phyloP scores from a whole-genome alignment of 768 basidiomycete genomes.

The Leucosporidium scottii region DNA sequence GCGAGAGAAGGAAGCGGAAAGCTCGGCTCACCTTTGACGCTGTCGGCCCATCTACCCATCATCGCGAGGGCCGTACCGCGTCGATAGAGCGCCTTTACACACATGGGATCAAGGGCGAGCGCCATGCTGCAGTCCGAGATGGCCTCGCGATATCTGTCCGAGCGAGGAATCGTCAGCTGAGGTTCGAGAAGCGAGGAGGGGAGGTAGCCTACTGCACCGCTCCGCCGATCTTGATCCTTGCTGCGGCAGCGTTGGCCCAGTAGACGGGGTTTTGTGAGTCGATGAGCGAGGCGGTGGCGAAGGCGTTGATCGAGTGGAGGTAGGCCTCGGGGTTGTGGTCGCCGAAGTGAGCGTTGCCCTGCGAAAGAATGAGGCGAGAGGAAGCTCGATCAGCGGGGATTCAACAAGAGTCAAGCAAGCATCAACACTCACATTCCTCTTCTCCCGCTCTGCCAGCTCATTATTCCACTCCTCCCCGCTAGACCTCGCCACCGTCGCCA shows the following conservation, averaged over 20 bases:
- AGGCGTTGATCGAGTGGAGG: constrained; percentile 25
- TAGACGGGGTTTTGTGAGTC: constrained; percentile 11
- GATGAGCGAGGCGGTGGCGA: constrained; percentile 26
- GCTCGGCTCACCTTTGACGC: constrained; percentile 12
- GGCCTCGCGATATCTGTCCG: constrained; percentile 25
- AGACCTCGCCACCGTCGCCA: not conserved
- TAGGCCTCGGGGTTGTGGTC: constrained; percentile 9
- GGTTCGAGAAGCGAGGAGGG: not conserved
- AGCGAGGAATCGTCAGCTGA: not conserved
- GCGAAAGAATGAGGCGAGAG: fast-evolving
- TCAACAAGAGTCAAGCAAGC: not conserved
- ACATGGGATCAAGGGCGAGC: constrained; percentile 7
- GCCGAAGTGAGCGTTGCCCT: constrained; percentile 28
- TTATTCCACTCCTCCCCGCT: not conserved
- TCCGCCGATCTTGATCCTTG: constrained; percentile 26
- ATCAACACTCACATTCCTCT: constrained; percentile 17
- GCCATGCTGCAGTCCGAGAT: constrained; percentile 27
- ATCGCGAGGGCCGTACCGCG: constrained; percentile 20
- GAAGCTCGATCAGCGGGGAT: not conserved
- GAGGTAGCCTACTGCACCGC: constrained; percentile 9
- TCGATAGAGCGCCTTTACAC: constrained; percentile 29
- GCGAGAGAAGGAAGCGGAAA: not conserved
- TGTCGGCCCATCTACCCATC: constrained; percentile 18
- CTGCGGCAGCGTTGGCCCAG: constrained; percentile 25
- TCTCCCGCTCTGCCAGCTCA: constrained; percentile 29